phyloP scores from a whole-genome alignment of 306 rosid species.

The Vachellia collinsii region DNA sequence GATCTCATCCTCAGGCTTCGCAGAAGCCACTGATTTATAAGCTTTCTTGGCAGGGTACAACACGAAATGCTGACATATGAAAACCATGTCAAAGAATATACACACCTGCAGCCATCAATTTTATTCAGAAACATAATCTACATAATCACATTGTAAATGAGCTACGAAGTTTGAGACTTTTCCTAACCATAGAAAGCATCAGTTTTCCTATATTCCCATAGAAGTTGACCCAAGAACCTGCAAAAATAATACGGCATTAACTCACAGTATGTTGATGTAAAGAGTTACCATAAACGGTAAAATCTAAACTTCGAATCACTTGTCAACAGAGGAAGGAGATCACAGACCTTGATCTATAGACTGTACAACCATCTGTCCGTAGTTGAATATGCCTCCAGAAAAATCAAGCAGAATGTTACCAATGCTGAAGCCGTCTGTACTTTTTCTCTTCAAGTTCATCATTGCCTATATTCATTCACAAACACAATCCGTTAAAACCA shows the following conservation, averaged over 20 bases:
- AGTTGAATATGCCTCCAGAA: conserved; percentile 76
- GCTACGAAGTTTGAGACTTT: conserved; percentile 16
- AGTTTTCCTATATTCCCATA: conserved; percentile 89
- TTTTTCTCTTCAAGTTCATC: conserved; percentile 54
- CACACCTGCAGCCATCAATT: conserved; percentile 61
- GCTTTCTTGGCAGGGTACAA: conserved; percentile 33
- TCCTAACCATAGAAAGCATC: conserved; percentile 80
- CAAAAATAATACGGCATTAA: conserved; percentile 4
- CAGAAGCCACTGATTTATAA: conserved; percentile 10
- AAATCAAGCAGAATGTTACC: conserved; percentile 86
- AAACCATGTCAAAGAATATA: conserved; percentile 67
- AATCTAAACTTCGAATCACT: too few relatives aligned
- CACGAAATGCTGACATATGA: conserved; percentile 49
- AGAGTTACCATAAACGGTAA: too few relatives aligned
- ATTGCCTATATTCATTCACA: conserved; percentile 40
- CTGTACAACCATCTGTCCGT: conserved; percentile 72
- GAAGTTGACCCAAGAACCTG: conserved; percentile 96
- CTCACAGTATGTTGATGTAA: conserved; percentile 20
- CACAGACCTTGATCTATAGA: conserved; percentile 81
- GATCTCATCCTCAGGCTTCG: conserved; percentile 31
- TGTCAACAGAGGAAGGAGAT: background rate
- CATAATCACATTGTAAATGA: background rate
- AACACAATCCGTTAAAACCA: background rate
- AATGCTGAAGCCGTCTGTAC: conserved; percentile 88
- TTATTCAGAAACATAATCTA: background rate